Conservation (phyloP, 306 rosid genomes). For the Calophaca sinica region DNA sequence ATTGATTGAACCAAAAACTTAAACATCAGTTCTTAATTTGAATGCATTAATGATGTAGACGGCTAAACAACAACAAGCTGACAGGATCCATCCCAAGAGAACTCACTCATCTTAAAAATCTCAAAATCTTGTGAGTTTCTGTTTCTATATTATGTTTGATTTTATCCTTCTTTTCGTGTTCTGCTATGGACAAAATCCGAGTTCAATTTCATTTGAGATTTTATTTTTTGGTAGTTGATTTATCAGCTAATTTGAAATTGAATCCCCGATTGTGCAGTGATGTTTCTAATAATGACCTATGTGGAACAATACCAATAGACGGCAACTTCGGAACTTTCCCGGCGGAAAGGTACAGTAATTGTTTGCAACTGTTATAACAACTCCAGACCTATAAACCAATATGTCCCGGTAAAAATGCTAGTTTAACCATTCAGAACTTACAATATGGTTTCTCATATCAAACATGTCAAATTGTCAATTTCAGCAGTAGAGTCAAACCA, state of each 20-base stretch:
- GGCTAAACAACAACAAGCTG: constrained; percentile 80
- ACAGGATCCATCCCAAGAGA: constrained; percentile 90
- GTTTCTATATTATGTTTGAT: neutral
- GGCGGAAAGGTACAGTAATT: constrained; percentile 64
- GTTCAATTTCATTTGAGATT: neutral
- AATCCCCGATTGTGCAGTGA: constrained; percentile 66
- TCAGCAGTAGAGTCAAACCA: no score
- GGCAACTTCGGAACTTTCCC: constrained; percentile 90
- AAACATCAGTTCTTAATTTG: neutral
- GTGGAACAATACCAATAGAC: constrained; percentile 94
- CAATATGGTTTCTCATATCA: no score
- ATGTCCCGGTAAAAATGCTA: no score
- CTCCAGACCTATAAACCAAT: no score
- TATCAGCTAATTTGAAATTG: constrained; percentile 14
- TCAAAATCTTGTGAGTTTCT: constrained; percentile 79
- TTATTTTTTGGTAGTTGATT: constrained; percentile 14
- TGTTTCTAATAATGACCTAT: constrained; percentile 84
- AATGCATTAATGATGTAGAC: constrained; percentile 51
- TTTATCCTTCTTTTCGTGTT: neutral
- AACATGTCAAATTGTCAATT: no score
- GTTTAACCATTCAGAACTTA: no score
- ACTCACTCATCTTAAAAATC: constrained; percentile 70
- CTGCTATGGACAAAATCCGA: no score
- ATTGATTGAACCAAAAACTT: constrained; percentile 7
- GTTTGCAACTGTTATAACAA: neutral